These are phyloP conservation scores for Tricholoma hemisulphureum DNA, from an alignment of 768 basidiomycete species.

Conservation along the genomic window DNA sequence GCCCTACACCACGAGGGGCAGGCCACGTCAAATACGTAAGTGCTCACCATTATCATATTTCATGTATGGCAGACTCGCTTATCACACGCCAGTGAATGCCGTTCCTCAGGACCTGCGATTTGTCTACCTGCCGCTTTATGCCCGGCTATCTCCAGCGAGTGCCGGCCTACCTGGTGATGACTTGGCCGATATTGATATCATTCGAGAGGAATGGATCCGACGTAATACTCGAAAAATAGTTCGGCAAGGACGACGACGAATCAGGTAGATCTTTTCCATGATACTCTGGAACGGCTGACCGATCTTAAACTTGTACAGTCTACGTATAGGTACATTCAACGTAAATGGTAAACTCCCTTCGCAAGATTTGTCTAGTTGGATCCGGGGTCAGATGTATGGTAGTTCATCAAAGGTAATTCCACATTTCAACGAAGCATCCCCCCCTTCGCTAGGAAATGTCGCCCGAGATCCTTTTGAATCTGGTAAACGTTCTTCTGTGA, in stretches of 20 bases:
- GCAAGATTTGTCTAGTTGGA: slow-evolving; percentile 69
- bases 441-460: slow-evolving; percentile 34
- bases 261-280: slow-evolving; percentile 21
- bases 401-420: slow-evolving; percentile 26
- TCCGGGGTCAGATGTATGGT: slow-evolving; percentile 32
- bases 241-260: slow-evolving; percentile 27
- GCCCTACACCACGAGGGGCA: slow-evolving; percentile 35
- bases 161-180: slow-evolving; percentile 69
- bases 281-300: background rate
- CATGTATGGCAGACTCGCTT: background rate
- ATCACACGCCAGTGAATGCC: slow-evolving; percentile 33
- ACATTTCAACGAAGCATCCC: slow-evolving; percentile 34
- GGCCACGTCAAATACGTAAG: background rate
- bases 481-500: background rate
- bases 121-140: slow-evolving; percentile 44
- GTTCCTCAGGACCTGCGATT: slow-evolving; percentile 57
- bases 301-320: background rate
- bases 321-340: slow-evolving; percentile 81
- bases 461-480: slow-evolving; percentile 21
- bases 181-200: slow-evolving; percentile 48
- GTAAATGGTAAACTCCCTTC: slow-evolving; percentile 77
- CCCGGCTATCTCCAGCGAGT: slow-evolving; percentile 55
- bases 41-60: background rate
- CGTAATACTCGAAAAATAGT: slow-evolving; percentile 38
- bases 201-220: slow-evolving; percentile 68